These are phyloP conservation scores for Stylosanthes scabra DNA, from an alignment of 331 rosid species.

Conservation along the genomic window DNA sequence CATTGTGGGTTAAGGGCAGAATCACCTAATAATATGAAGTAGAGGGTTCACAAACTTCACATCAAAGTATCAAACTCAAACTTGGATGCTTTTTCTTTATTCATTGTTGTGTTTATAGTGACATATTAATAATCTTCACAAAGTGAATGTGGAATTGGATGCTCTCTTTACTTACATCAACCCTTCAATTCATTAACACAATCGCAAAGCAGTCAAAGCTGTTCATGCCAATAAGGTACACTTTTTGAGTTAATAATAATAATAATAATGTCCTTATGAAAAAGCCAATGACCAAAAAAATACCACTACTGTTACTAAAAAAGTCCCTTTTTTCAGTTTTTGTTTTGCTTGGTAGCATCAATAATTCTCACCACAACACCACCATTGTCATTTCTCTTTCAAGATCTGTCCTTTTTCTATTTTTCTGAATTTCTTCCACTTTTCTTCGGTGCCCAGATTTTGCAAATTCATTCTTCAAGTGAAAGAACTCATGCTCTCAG, in stretches of 20 bases:
- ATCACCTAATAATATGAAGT: too few relatives aligned
- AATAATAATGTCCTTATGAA: background rate
- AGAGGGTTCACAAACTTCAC: background rate
- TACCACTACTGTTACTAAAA: background rate
- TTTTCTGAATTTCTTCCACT: slow-evolving; percentile 5
- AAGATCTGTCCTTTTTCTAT: slow-evolving; percentile 15
- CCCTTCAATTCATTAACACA: background rate
- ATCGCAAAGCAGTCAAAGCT: background rate
- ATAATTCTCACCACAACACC: background rate
- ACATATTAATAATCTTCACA: background rate
- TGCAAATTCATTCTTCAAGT: background rate
- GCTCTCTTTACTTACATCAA: background rate
- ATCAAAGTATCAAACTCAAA: background rate
- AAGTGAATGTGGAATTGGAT: background rate
- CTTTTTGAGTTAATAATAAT: background rate
- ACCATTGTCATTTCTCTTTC: background rate
- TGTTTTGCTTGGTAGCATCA: slow-evolving; percentile 14
- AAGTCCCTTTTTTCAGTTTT: too few relatives aligned
- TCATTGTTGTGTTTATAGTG: background rate
- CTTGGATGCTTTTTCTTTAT: background rate
- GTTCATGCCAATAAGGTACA: background rate
- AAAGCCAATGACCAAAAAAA: background rate
- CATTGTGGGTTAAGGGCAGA: too few relatives aligned
- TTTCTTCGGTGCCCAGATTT: slow-evolving; percentile 24
- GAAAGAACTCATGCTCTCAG: background rate